A percentile compares a stretch with the other conserved stretches of the same genome.
Conservation (phyloP, 1,284 basidiomycete genomes). For the Stygiomarasmius scandens region DNA sequence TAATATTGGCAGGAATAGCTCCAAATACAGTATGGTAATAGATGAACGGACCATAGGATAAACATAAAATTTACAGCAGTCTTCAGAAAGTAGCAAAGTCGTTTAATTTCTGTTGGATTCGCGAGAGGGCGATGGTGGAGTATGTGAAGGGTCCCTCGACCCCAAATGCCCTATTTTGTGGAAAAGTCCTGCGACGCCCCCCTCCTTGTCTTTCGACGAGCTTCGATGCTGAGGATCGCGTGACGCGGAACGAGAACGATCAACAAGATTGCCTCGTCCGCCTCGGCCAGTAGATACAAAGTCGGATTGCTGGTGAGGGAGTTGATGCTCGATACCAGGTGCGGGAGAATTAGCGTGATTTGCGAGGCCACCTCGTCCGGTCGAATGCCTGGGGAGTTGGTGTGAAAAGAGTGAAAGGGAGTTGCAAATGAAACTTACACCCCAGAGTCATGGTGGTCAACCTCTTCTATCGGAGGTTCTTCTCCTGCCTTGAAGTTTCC, state of each 20-base stretch:
- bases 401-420: slow-evolving; percentile 1
- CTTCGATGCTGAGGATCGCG: slow-evolving; percentile 33
- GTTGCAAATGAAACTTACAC: not conserved
- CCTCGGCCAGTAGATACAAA: slow-evolving; percentile 64
- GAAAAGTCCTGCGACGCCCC: slow-evolving; percentile 29
- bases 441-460: slow-evolving; percentile 28
- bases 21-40: no score
- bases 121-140: not conserved
- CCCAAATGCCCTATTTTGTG: slow-evolving; percentile 28
- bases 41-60: no score
- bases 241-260: slow-evolving; percentile 43
- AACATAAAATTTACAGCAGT: no score
- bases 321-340: slow-evolving; percentile 41
- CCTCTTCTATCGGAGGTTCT: slow-evolving; percentile 5
- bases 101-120: no score
- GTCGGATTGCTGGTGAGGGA: slow-evolving; percentile 26
- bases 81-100: no score
- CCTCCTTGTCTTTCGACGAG: slow-evolving; percentile 32
- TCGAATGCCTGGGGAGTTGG: slow-evolving; percentile 54
- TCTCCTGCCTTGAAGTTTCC: slow-evolving; percentile 29
- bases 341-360: slow-evolving; percentile 51
- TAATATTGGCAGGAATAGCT: no score
- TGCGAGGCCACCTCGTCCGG: slow-evolving; percentile 69
- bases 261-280: slow-evolving; percentile 73
- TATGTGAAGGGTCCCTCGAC: not conserved